Conservation (phyloP, 148 eudicot species). For the Cornus kousa region DNA sequence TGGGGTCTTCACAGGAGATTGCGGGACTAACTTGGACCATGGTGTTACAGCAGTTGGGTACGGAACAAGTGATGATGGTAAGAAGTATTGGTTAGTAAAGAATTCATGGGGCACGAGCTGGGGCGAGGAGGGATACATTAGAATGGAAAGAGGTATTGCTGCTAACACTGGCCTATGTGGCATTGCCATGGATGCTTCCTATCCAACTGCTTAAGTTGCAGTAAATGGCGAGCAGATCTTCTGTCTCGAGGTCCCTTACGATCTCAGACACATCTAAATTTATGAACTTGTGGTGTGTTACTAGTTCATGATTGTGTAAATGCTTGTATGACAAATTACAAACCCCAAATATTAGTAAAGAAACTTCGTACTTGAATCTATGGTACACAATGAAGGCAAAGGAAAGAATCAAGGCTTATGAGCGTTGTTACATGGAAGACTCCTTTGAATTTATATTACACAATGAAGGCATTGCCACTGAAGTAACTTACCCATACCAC, state of each 20-base stretch:
- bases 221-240: neutral
- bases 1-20: slow-evolving; percentile 28
- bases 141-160: slow-evolving; percentile 11
- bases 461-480: too few species aligned
- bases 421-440: too few species aligned
- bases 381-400: too few species aligned
- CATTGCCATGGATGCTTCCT: slow-evolving; percentile 20
- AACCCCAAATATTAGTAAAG: too few species aligned
- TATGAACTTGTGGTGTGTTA: neutral
- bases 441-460: too few species aligned
- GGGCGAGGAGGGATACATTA: slow-evolving; percentile 18
- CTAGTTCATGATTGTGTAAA: neutral
- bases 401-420: too few species aligned
- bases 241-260: neutral
- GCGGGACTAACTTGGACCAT: slow-evolving; percentile 22
- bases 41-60: slow-evolving; percentile 32
- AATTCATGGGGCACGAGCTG: slow-evolving; percentile 22
- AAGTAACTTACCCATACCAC: too few species aligned
- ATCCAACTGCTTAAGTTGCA: slow-evolving; percentile 11
- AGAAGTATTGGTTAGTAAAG: slow-evolving; percentile 13
- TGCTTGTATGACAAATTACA: neutral
- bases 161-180: slow-evolving; percentile 18
- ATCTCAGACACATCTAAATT: neutral
- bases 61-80: slow-evolving; percentile 15
- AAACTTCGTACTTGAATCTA: too few species aligned